Evolutionary conservation across 495 filamentous ascomycete species (phyloP).

Genomic region (Acidiella bohemica): DNA sequence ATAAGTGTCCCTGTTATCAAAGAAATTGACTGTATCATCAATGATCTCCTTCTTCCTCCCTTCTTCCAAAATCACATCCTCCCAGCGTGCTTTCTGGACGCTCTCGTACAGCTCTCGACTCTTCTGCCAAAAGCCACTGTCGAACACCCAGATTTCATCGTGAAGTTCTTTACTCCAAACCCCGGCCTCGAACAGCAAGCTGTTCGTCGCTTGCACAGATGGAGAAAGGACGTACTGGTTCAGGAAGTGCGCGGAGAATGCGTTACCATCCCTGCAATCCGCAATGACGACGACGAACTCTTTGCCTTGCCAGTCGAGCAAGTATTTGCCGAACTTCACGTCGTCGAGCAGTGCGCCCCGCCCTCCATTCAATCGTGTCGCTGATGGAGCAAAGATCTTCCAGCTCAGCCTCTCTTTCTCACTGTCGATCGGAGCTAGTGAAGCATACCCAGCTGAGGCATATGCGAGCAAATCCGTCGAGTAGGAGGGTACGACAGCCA

Average conservation of each 20-base stretch:
- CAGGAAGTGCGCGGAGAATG: conserved; percentile 19
- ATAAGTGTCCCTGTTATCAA: conserved; percentile 41
- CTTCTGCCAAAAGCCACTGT: conserved; percentile 47
- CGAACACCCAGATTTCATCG: conserved; percentile 52
- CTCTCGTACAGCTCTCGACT: conserved; percentile 42
- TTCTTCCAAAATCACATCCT: conserved; percentile 50
- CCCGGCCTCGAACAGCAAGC: conserved; percentile 39
- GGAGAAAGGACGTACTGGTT: conserved; percentile 40
- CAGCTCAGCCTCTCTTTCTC: conserved; percentile 29
- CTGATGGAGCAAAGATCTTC: conserved; percentile 36
- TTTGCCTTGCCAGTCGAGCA: conserved; percentile 37
- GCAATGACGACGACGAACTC: conserved; percentile 43
- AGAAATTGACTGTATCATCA: conserved; percentile 47
- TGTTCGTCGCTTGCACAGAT: conserved; percentile 32
- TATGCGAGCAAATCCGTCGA: conserved; percentile 36
- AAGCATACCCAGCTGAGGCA: conserved; percentile 37
- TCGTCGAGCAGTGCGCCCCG: conserved; percentile 32
- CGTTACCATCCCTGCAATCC: conserved; percentile 35
- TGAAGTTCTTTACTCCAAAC: conserved; percentile 39
- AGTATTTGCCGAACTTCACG: conserved; percentile 40
- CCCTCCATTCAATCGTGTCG: conserved; percentile 36
- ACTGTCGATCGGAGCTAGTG: conserved; percentile 28
- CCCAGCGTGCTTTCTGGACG: conserved; percentile 44
- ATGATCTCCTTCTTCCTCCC: conserved; percentile 48
- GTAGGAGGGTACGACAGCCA: conserved; percentile 31